phyloP scores from a whole-genome alignment of 352 stramenopile species.

The Globisporangium uncinulatum region DNA sequence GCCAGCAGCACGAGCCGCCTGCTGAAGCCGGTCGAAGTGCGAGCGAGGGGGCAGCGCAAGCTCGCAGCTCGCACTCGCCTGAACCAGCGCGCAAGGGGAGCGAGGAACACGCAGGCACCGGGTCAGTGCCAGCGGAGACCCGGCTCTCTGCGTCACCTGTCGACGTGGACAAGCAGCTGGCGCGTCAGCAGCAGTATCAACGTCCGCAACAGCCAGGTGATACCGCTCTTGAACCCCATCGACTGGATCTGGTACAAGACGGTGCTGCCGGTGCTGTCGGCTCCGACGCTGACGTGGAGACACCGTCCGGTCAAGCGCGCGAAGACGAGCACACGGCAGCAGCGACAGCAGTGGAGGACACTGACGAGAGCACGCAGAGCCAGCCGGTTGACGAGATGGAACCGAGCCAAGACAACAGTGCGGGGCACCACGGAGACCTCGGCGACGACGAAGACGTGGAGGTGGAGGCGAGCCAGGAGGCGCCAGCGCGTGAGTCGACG shows the following conservation, averaged over 20 bases:
- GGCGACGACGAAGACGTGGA: conserved; percentile 16
- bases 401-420: conserved; percentile 6
- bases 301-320: neutral
- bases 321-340: neutral
- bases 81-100: neutral
- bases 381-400: neutral
- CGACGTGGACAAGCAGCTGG: too few relatives aligned
- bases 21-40: too few relatives aligned
- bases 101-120: too few relatives aligned
- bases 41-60: neutral
- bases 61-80: neutral
- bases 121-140: too few relatives aligned
- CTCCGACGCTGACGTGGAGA: too few relatives aligned
- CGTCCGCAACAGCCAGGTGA: too few relatives aligned
- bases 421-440: conserved; percentile 15
- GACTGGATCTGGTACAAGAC: too few relatives aligned
- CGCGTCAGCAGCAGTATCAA: too few relatives aligned
- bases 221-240: too few relatives aligned
- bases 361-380: conserved; percentile 1
- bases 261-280: too few relatives aligned
- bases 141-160: too few relatives aligned
- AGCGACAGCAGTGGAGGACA: neutral
- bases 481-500: conserved; percentile 22
- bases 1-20: too few relatives aligned
- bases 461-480: conserved; percentile 13